Percentiles rank a stretch among this genome's conserved stretches.
Conservation (phyloP, 257 asterid genomes). For the Parsonsia alboflavescens region DNA sequence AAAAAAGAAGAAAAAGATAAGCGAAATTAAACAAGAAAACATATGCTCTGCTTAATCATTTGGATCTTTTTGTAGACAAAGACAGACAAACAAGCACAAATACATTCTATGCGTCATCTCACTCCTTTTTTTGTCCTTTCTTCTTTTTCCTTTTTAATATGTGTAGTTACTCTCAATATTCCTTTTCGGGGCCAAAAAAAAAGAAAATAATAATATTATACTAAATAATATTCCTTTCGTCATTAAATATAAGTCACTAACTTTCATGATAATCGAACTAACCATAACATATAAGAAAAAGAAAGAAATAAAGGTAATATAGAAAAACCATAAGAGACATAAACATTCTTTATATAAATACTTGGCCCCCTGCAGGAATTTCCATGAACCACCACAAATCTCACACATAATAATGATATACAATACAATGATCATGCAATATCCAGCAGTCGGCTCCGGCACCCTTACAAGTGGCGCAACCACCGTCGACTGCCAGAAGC, state of each 20-base stretch:
- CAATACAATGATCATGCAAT: conserved; percentile 24
- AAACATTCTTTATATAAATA: not conserved
- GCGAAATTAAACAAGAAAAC: not conserved
- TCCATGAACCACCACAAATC: not conserved
- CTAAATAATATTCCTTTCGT: too few relatives aligned
- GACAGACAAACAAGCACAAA: conserved; percentile 8
- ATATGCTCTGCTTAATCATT: conserved; percentile 5
- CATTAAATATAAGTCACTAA: too few relatives aligned
- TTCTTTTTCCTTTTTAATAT: not conserved
- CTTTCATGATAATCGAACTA: too few relatives aligned
- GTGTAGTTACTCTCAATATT: not conserved
- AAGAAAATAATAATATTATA: too few relatives aligned
- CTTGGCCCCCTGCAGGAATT: too few relatives aligned
- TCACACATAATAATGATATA: not conserved
- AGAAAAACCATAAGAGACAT: too few relatives aligned
- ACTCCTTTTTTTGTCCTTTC: too few relatives aligned
- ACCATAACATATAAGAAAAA: too few relatives aligned
- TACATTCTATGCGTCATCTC: not conserved
- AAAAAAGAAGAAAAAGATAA: not conserved
- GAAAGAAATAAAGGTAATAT: too few relatives aligned
- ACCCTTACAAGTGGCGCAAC: conserved; percentile 27
- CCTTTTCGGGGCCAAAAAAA: not conserved
- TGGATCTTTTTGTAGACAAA: not conserved
- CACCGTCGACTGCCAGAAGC: conserved; percentile 59
- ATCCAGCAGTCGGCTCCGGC: conserved; percentile 13